phyloP scores from a whole-genome alignment of 768 basidiomycete genomes.

The Candolleomyces efflorescens region DNA sequence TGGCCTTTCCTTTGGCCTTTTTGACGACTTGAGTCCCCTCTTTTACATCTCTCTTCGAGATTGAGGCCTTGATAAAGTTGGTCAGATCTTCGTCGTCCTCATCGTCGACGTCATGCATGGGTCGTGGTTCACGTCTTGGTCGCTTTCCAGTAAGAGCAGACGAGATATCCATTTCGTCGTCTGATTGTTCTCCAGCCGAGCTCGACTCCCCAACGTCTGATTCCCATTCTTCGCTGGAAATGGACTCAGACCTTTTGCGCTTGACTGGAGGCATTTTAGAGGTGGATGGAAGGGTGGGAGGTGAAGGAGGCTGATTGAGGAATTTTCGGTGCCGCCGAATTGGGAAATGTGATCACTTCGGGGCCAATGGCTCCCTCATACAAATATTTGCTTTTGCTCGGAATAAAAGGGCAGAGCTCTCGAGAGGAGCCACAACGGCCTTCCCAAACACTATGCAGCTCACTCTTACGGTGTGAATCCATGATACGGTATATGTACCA shows the following conservation, averaged over 20 bases:
- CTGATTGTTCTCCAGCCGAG: constrained; percentile 7
- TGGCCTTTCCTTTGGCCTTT: constrained; percentile 69
- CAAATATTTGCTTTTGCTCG: too few relatives aligned
- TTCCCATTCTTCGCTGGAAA: constrained; percentile 5
- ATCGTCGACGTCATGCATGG: constrained; percentile 26
- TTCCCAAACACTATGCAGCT: too few relatives aligned
- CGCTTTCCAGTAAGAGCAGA: constrained; percentile 49
- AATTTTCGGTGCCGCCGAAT: constrained; percentile 1
- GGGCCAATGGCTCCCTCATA: too few relatives aligned
- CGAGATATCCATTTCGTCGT: constrained; percentile 39
- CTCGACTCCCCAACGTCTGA: neutral
- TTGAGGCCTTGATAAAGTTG: constrained; percentile 63
- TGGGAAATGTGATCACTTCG: neutral
- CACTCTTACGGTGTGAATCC: too few relatives aligned
- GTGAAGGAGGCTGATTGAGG: neutral
- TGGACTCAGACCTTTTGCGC: constrained; percentile 8
- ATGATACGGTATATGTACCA: too few relatives aligned
- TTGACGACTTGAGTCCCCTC: constrained; percentile 74
- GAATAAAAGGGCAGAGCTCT: too few relatives aligned
- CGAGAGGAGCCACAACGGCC: too few relatives aligned
- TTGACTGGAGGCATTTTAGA: constrained; percentile 9
- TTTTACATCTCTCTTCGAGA: constrained; percentile 69
- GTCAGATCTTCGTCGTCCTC: constrained; percentile 59
- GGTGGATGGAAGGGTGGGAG: neutral
- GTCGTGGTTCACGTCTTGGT: constrained; percentile 23